Percentiles rank a stretch among this genome's conserved stretches.
phyloP scores from a whole-genome alignment of 169 alveolate species.

The Theileria parva region DNA sequence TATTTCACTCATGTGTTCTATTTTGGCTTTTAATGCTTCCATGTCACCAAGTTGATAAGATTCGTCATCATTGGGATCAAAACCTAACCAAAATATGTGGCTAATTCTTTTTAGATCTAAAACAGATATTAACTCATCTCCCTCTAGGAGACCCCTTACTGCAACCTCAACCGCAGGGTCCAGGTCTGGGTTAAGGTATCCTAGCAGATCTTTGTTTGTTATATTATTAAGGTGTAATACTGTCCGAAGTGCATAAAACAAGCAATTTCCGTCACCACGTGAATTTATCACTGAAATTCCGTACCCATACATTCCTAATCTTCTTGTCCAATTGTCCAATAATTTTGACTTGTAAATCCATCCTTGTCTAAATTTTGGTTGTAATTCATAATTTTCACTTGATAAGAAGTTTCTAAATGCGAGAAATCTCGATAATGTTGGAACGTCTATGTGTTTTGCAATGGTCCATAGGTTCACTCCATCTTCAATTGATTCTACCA shows the following conservation, averaged over 20 bases:
- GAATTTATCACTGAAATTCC: constrained; percentile 16
- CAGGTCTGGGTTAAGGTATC: neutral
- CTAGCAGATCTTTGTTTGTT: neutral
- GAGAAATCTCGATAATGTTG: constrained; percentile 19
- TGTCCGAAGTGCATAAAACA: constrained; percentile 21
- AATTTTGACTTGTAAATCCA: constrained; percentile 17
- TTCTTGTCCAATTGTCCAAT: constrained; percentile 1
- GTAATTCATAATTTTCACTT: neutral
- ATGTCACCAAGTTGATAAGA: constrained; percentile 22
- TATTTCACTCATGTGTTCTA: neutral
- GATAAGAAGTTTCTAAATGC: neutral
- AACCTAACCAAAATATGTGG: constrained; percentile 5
- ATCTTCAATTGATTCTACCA: neutral
- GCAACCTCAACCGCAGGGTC: constrained; percentile 17
- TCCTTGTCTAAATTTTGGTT: constrained; percentile 13
- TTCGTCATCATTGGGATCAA: constrained; percentile 32
- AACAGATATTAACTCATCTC: constrained; percentile 2
- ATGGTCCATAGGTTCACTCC: neutral
- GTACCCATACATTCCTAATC: constrained; percentile 46
- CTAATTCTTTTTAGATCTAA: constrained; percentile 28
- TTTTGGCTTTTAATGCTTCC: neutral
- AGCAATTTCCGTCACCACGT: constrained; percentile 60
- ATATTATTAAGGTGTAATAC: constrained; percentile 1
- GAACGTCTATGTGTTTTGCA: constrained; percentile 10
- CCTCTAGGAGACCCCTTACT: neutral